Conservation (phyloP, 768 basidiomycete species). For the Lactifluus rugatus region DNA sequence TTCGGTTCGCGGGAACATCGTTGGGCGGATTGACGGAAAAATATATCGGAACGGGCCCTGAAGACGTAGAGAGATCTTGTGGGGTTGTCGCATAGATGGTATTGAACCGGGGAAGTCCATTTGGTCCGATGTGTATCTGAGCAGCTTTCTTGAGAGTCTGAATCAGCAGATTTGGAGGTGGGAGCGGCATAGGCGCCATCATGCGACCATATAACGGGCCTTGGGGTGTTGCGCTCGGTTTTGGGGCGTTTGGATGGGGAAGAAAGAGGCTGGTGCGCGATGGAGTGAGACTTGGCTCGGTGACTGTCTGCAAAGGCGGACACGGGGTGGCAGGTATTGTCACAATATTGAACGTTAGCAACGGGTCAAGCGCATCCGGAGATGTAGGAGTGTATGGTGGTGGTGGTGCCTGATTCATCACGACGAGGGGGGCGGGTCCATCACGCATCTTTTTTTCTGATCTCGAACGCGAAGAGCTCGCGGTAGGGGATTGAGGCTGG, state of each 20-base stretch:
- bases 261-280: constrained; percentile 37
- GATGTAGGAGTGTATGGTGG: constrained; percentile 25
- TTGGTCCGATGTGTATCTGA: constrained; percentile 16
- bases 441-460: constrained; percentile 24
- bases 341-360: neutral
- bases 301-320: constrained; percentile 20
- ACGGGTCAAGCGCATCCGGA: neutral
- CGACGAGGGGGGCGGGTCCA: constrained; percentile 22
- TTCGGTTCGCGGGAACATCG: constrained; percentile 25
- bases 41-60: constrained; percentile 50
- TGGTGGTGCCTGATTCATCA: constrained; percentile 25
- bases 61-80: constrained; percentile 38
- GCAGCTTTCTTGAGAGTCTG: constrained; percentile 22
- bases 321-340: neutral
- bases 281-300: constrained; percentile 13
- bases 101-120: constrained; percentile 29
- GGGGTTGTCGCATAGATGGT: constrained; percentile 57
- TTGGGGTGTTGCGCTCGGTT: constrained; percentile 30
- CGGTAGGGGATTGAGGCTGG: neutral
- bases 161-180: constrained; percentile 22
- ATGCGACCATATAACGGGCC: constrained; percentile 54
- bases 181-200: constrained; percentile 18
- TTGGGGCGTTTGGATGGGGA: constrained; percentile 49
- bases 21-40: constrained; percentile 47
- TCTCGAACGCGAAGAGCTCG: constrained; percentile 13